A percentile compares a stretch with the other conserved stretches of the same genome.
Conservation (phyloP, 2,329 filamentous ascomycete species). For the Metarhizium album region DNA sequence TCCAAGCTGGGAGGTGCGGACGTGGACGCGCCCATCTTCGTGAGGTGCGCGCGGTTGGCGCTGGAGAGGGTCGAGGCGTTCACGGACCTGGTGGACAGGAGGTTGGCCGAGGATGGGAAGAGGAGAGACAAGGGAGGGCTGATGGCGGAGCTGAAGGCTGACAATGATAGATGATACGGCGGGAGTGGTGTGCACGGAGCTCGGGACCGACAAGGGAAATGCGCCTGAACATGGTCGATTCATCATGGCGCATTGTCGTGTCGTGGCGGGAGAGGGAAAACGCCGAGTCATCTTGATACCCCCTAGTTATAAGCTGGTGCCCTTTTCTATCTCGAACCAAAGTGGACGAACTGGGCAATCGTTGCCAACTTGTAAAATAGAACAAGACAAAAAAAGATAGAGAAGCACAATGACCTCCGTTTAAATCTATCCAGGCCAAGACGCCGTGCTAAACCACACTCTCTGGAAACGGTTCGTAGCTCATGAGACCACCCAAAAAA, state of each 20-base stretch:
- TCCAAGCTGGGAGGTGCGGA: conserved; percentile 80
- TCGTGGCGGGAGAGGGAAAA: neutral
- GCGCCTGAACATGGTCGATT: neutral
- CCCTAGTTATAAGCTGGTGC: neutral
- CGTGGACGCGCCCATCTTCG: conserved; percentile 66
- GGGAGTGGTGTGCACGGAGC: neutral
- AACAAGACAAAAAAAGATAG: too few relatives aligned
- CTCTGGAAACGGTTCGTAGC: conserved; percentile 6
- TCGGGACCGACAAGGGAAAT: conserved; percentile 7
- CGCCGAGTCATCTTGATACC: conserved; percentile 4
- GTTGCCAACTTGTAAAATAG: too few relatives aligned
- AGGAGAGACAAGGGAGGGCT: conserved; percentile 68
- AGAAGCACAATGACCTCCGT: neutral
- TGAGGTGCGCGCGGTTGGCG: conserved; percentile 67
- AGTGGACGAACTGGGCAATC: neutral
- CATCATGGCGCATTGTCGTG: conserved; percentile 4
- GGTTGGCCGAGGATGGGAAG: conserved; percentile 67
- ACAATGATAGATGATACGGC: conserved; percentile 61
- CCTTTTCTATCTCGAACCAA: neutral
- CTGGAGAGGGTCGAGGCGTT: conserved; percentile 73
- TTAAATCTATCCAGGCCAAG: conserved; percentile 6
- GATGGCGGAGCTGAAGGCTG: conserved; percentile 65
- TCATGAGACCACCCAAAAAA: neutral
- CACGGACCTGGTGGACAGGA: conserved; percentile 60
- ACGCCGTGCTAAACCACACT: conserved; percentile 5